Base-by-base conservation (phyloP, 768 basidiomycete species). In the Hypholoma sublateritium region DNA sequence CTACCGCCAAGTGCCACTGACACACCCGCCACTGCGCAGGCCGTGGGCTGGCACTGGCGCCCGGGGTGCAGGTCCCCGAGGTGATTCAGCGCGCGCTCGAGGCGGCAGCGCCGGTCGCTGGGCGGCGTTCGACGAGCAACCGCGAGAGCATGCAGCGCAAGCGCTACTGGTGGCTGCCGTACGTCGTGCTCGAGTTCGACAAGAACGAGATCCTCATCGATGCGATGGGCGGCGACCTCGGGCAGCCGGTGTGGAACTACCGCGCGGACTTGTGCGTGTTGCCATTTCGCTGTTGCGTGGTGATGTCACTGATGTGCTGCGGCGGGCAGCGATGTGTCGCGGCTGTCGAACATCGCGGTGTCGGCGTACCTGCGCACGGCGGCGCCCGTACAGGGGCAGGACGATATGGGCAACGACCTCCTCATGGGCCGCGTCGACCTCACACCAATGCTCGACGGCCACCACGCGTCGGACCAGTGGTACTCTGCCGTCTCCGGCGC, bases 141-240 rank as follows among this genome's bases (percentile, higher is more conserved):
- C 83, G 95, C 44, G 96, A 98, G 65, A 95, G 91, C 67, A 76
- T 95, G 70, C 95, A 96, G 70, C 82, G 97, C 62, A 93, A 88
- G 72, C 93, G 95, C 58, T 89, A 87, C 73, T 94, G 93, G 93
- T 95, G 91, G 91, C 81, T 99, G 35, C 97, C 97, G 25, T 98
- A 91, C 64, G 91, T 98, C 69, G 97, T 98, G 41, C 87, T 99
- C 63, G 95, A 98, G 74, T 96, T 95, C 77, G 91, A 94, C 76
- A 94, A 93, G 80, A 98, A 98, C 73, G 95, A 98, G 72, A 87
- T 98, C 64, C 76, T 99, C 62, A 88, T 98, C 55, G 96, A 98
- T 76, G 95, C 95, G 11, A 81, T 98, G 66, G 95, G 92, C 8
- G 97, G 96, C n/a, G 93, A 98, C 71, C 82, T 98, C 49, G 67